phyloP scores from a whole-genome alignment of 441 rosid species.

The Hura crepitans region DNA sequence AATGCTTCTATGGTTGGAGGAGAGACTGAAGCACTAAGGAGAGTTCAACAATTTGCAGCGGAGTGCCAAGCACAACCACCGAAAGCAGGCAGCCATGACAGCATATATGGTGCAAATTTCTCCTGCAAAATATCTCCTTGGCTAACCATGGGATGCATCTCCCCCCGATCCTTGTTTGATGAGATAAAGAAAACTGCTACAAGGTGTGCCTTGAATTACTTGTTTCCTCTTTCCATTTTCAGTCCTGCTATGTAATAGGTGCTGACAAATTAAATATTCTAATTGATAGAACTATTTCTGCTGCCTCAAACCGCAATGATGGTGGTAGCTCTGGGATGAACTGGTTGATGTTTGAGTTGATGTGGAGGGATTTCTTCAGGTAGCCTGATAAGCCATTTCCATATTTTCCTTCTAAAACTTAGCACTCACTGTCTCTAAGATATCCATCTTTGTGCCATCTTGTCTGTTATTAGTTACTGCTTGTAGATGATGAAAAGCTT shows the following conservation, averaged over 20 bases:
- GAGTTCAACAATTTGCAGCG: conserved; percentile 63
- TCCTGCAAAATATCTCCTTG: conserved; percentile 97
- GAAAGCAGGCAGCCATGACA: conserved; percentile 49
- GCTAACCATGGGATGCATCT: conserved; percentile 83
- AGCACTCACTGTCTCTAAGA: neutral
- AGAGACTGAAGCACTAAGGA: conserved; percentile 76
- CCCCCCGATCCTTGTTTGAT: conserved; percentile 88
- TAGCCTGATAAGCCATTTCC: conserved; percentile 25
- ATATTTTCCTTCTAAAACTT: neutral
- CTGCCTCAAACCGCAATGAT: conserved; percentile 33
- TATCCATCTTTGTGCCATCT: neutral
- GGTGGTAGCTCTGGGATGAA: conserved; percentile 55
- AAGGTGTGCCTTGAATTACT: conserved; percentile 32
- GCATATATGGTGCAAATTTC: conserved; percentile 80
- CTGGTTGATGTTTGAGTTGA: conserved; percentile 85
- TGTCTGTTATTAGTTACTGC: neutral
- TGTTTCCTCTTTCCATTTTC: neutral
- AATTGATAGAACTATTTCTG: conserved; percentile 48
- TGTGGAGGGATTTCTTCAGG: conserved; percentile 99
- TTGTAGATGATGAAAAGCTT: neutral
- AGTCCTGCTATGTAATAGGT: neutral
- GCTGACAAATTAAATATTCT: conserved; percentile 12
- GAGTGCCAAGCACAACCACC: conserved; percentile 73
- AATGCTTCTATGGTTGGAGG: conserved; percentile 74
- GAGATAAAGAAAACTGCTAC: conserved; percentile 77